Base-by-base conservation (phyloP, 2,329 filamentous ascomycete species). In the Rhynchosporium graminicola region DNA sequence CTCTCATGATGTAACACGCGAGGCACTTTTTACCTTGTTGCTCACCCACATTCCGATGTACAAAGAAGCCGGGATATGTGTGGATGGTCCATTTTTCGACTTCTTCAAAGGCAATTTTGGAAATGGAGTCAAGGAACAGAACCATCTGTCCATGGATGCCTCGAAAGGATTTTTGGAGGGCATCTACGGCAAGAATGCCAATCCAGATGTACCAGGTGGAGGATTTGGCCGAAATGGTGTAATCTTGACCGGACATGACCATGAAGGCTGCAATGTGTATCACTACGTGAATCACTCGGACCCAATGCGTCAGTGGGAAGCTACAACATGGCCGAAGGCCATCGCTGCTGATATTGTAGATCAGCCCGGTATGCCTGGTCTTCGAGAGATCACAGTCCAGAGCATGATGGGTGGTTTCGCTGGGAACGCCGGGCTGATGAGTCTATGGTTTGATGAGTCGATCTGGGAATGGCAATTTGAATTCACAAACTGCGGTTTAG, bases 341-440 rank as follows among this genome's bases (percentile, higher is more conserved):
- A 72, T 75, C 10, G 67, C 70, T 4, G 73, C 74, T 12, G 74
- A 75, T 63, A 65, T 87, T 28, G 72, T 79, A 0, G 77, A 75
- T 7, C 73, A 75, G 1, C 69, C 76, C 1, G 79, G 76, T 4
- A 69, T 83, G 2, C 85, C 89, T 0, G 89, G 89, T 0, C 80
- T 97, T 5, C 82, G 94, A 33, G 95, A 99, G 77, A 86, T 98
- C 67, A 99, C 95, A 0, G 90, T 99, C 2, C 87, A 93, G 63
- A 97, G 92, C 76, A 98, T 99, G 92, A 99, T 99, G 95, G 95
- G 95, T 61, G 90, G 91, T 61, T 99, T 90, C 76, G 88, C 87
- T n/a, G 95, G 95, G 26, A 95, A 97, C 74, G 92, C 92, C 0
- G 95, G 92, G 0, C 80, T 99, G 47, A 77, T 99, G 46, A 95